phyloP scores from a whole-genome alignment of 2,329 filamentous ascomycete species.

The Colletotrichum gloeosporioides region DNA sequence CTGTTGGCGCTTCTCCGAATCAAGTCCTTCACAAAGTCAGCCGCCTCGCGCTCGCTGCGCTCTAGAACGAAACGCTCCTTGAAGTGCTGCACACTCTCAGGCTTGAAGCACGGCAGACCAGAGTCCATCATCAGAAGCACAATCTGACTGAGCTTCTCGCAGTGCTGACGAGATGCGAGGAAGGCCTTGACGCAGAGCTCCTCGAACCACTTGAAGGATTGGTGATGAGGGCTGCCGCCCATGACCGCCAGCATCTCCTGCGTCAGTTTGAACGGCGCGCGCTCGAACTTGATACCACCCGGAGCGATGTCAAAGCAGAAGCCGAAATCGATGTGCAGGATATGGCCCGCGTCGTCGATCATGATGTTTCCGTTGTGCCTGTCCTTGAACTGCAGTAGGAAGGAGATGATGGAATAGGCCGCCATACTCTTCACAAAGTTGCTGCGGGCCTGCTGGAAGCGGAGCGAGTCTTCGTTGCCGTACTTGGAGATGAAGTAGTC shows the following conservation, averaged over 20 bases:
- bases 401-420: constrained; percentile 96
- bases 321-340: constrained; percentile 98
- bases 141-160: constrained; percentile 87
- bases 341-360: constrained; percentile 96
- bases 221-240: constrained; percentile 84
- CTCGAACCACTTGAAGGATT: constrained; percentile 95
- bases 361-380: constrained; percentile 99
- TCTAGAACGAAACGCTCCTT: constrained; percentile 91
- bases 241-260: constrained; percentile 99
- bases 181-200: constrained; percentile 96
- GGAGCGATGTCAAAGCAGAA: constrained; percentile 99
- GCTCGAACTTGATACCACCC: constrained; percentile 95
- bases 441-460: constrained; percentile 91
- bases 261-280: constrained; percentile 97
- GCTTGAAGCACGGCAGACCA: constrained; percentile 96
- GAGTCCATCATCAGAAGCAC: constrained; percentile 96
- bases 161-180: constrained; percentile 84
- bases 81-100: constrained; percentile 92
- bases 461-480: constrained; percentile 91
- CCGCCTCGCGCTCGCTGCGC: constrained; percentile 89
- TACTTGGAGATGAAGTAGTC: constrained; percentile 99
- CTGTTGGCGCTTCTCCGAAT: constrained; percentile 90
- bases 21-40: constrained; percentile 89
- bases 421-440: constrained; percentile 99
- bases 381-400: constrained; percentile 98